Evolutionary conservation across 2,329 filamentous ascomycete genomes (phyloP), one percentile per base, ranked within the genome.

Genomic region (Graphilbum fragrans): DNA sequence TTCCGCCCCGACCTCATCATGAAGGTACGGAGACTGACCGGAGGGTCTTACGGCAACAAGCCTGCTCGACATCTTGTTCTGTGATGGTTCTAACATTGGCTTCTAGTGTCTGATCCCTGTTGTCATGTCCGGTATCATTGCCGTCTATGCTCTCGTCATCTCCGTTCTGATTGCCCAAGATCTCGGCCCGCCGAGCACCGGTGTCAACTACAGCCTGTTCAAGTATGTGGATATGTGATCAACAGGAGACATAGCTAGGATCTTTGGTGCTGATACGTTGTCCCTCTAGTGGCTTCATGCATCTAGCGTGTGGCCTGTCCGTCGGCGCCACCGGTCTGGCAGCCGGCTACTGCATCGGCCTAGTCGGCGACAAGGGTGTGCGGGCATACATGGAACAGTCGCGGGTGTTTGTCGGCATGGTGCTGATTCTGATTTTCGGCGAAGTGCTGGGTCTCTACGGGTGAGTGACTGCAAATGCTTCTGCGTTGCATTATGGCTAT

Each of bases 111-210:
- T 90, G 41, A 88, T 90, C 52, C 84, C 85, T 48, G 84, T 92
- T 50, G 81, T 98, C 69, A 98, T 98, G 92, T 94, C 92, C 53
- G 92, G 92, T 77, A 98, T 98, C 59, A 86, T 98, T 56, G 92
- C 92, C 44, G 92, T 98, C 52, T 98, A 98, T 67, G 86, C 88
- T 39, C 83, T 98, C 53, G 92, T 98, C 55, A 88, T 98, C 52
- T 84, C 90, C 17, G 92, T 98, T 56, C 77, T 98, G 52, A 98
- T 98, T 60, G 86, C 87, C 42, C 82, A 86, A 62, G 86, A 94
- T 60, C 78, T 96, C 60, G 74, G 72, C 38, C 84, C 87, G 5
- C 22, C 82, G 81, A 43, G 70, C 74, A 16, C 65, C 65, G 18
- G 66, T 72, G 50, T 59, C 63, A 43, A 71, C 71, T 94, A 94